These are phyloP conservation scores for Pichia californica DNA, from an alignment of 805 yeast species.

Conservation along the genomic window DNA sequence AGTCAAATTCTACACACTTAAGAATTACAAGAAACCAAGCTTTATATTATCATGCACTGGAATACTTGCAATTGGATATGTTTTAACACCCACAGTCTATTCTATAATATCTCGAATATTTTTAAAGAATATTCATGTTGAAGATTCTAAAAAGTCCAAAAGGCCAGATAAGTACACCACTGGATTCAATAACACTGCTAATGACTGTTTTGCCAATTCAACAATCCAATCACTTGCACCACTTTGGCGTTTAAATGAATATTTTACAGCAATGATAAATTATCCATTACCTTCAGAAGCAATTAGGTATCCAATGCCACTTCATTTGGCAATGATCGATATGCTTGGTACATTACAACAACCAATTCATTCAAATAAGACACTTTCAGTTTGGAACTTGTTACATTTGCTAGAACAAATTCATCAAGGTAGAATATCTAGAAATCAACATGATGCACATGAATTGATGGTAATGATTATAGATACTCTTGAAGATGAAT, in stretches of 20 bases:
- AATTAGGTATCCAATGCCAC: conserved; percentile 35
- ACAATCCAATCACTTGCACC: conserved; percentile 74
- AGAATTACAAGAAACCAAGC: conserved; percentile 1
- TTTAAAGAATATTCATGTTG: too few species aligned
- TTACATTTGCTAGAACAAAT: conserved; percentile 65
- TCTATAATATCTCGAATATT: not conserved
- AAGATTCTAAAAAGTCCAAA: conserved; percentile 17
- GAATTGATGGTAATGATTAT: conserved; percentile 78
- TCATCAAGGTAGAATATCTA: conserved; percentile 66
- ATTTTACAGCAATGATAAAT: conserved; percentile 35
- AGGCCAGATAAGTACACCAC: conserved; percentile 73
- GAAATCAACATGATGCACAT: conserved; percentile 92
- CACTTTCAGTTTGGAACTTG: conserved; percentile 73
- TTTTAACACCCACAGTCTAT: not conserved
- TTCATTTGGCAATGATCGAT: conserved; percentile 52
- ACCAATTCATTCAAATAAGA: conserved; percentile 45
- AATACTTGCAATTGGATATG: not conserved
- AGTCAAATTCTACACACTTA: not conserved
- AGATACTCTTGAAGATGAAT: conserved; percentile 71
- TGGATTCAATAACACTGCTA: conserved; percentile 73
- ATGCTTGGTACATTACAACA: conserved; percentile 55
- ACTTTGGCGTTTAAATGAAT: conserved; percentile 50
- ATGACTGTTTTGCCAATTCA: conserved; percentile 91
- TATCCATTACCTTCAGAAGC: conserved; percentile 1
- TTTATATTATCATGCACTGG: not conserved